These are phyloP conservation scores for Penicillium verrucosum DNA, from an alignment of 2,329 filamentous ascomycete genomes.

Conservation along the genomic window DNA sequence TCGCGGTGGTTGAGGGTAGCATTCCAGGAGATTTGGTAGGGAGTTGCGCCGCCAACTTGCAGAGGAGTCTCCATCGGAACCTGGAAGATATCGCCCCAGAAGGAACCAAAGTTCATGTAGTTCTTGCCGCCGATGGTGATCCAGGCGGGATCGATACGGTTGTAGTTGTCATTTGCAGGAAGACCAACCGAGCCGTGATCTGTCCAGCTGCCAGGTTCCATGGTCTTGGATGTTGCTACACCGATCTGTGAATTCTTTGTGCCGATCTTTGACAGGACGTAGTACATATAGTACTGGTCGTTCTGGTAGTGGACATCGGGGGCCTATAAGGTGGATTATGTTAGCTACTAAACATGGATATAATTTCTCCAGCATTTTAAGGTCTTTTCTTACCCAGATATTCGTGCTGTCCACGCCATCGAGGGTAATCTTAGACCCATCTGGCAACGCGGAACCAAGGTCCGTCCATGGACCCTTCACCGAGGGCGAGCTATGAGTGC, in stretches of 20 bases:
- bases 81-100: slow-evolving; percentile 65
- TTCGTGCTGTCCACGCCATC: slow-evolving; percentile 39
- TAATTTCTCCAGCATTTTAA: background rate
- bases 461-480: slow-evolving; percentile 52
- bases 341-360: background rate
- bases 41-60: slow-evolving; percentile 28
- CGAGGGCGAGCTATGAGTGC: slow-evolving; percentile 45
- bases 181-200: slow-evolving; percentile 37
- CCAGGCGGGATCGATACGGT: slow-evolving; percentile 60
- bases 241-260: slow-evolving; percentile 62
- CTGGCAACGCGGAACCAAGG: slow-evolving; percentile 46
- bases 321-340: slow-evolving; percentile 46
- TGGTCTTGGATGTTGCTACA: slow-evolving; percentile 48
- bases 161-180: slow-evolving; percentile 48
- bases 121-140: slow-evolving; percentile 43
- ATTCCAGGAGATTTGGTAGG: slow-evolving; percentile 55
- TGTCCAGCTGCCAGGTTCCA: slow-evolving; percentile 39
- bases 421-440: slow-evolving; percentile 44
- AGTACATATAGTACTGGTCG: slow-evolving; percentile 62
- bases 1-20: slow-evolving; percentile 51
- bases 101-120: slow-evolving; percentile 64
- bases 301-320: slow-evolving; percentile 61
- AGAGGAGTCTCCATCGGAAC: slow-evolving; percentile 45
- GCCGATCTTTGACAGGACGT: slow-evolving; percentile 61
- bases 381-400: slow-evolving; percentile 45